phyloP scores from a whole-genome alignment of 208 protist species.

The Crithidia thermophila region DNA sequence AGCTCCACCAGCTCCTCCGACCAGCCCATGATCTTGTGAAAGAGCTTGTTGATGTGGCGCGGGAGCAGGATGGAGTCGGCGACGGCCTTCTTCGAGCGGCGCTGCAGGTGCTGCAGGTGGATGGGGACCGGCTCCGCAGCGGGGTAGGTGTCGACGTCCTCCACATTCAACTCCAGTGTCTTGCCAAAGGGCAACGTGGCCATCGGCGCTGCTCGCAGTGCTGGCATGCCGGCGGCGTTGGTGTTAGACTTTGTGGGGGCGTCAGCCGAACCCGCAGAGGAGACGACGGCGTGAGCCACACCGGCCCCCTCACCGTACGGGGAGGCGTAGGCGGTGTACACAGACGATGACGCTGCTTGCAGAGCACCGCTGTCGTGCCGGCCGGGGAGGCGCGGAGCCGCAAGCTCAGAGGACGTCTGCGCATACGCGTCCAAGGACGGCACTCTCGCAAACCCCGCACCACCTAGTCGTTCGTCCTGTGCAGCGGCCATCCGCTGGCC shows the following conservation, averaged over 20 bases:
- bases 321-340: too few relatives aligned
- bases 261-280: constrained; percentile 1
- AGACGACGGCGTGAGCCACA: constrained; percentile 8
- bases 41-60: constrained; percentile 87
- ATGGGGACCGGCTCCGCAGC: constrained; percentile 61
- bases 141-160: constrained; percentile 61
- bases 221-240: neutral
- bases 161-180: constrained; percentile 75
- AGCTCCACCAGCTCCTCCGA: constrained; percentile 82
- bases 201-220: constrained; percentile 16
- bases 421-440: too few relatives aligned
- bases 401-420: too few relatives aligned
- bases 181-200: constrained; percentile 76
- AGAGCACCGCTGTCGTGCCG: too few relatives aligned
- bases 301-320: constrained; percentile 29
- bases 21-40: constrained; percentile 95
- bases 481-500: constrained; percentile 8
- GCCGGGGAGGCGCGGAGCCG: too few relatives aligned
- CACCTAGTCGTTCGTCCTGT: too few relatives aligned
- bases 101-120: constrained; percentile 69
- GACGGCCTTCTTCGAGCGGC: constrained; percentile 53
- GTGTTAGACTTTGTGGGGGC: neutral
- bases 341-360: neutral
- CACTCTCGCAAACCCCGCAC: too few relatives aligned
- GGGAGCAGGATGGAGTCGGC: constrained; percentile 82